phyloP scores from a whole-genome alignment of 2,329 filamentous ascomycete genomes.

The Sarocladium strictum region DNA sequence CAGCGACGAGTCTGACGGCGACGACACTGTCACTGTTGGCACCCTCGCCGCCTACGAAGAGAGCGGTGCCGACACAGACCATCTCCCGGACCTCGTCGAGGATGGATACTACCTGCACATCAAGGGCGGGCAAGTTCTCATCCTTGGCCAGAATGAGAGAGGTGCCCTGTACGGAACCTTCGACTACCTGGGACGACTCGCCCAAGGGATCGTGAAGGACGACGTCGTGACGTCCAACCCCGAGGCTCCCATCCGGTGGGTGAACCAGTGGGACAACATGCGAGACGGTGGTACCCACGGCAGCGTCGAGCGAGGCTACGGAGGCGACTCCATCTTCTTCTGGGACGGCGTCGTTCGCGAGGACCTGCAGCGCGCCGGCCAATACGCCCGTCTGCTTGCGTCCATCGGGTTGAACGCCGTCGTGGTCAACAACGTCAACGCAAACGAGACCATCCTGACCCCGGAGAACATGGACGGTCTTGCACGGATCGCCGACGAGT shows the following conservation, averaged over 20 bases:
- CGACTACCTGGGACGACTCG: constrained; percentile 61
- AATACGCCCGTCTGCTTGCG: constrained; percentile 61
- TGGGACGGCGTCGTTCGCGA: constrained; percentile 48
- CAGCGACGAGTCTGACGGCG: not conserved
- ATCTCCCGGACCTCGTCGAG: constrained; percentile 35
- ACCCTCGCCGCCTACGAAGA: constrained; percentile 18
- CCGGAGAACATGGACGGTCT: constrained; percentile 55
- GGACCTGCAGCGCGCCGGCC: constrained; percentile 51
- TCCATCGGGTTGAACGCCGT: constrained; percentile 62
- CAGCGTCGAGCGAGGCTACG: constrained; percentile 63
- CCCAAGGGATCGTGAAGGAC: constrained; percentile 47
- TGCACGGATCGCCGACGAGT: constrained; percentile 54
- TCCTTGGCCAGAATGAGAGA: constrained; percentile 60
- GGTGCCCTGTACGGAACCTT: constrained; percentile 65
- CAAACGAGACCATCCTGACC: constrained; percentile 52
- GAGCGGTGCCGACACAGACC: constrained; percentile 23
- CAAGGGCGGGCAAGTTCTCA: constrained; percentile 39
- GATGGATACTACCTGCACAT: constrained; percentile 59
- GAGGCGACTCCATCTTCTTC: constrained; percentile 64
- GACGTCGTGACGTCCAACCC: constrained; percentile 48
- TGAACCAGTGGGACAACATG: constrained; percentile 70
- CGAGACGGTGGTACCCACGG: constrained; percentile 36
- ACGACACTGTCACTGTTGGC: constrained; percentile 15
- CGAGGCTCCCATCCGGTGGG: constrained; percentile 58
- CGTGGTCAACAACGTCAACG: constrained; percentile 68